These are phyloP conservation scores for Solanum medicagineum DNA, from an alignment of 257 asterid species.

Conservation along the genomic window DNA sequence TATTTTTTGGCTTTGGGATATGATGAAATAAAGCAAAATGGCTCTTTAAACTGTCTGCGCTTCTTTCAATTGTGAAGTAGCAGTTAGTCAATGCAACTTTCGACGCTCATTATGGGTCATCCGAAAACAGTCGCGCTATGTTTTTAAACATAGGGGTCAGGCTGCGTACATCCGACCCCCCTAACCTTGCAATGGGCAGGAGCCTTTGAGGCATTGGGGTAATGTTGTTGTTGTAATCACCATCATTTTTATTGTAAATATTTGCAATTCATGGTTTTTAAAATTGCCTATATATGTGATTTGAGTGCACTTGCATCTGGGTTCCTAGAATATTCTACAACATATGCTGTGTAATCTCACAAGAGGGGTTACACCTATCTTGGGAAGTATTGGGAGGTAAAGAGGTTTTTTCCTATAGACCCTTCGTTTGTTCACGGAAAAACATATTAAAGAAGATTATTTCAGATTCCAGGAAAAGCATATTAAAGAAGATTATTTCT, in stretches of 20 bases:
- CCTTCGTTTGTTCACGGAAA: background rate
- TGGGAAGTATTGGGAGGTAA: background rate
- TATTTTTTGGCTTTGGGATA: too few relatives aligned
- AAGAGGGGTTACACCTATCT: background rate
- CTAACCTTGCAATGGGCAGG: too few relatives aligned
- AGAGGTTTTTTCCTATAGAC: background rate
- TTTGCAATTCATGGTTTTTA: background rate
- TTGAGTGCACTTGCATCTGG: background rate
- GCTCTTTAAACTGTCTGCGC: too few relatives aligned
- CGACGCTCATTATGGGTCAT: too few relatives aligned
- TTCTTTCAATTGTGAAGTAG: too few relatives aligned
- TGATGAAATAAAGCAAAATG: too few relatives aligned
- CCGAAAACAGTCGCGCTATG: too few relatives aligned
- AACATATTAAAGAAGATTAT: background rate
- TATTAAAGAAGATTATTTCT: background rate
- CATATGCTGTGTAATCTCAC: background rate
- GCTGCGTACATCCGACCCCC: too few relatives aligned
- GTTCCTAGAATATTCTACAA: background rate
- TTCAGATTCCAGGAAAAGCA: background rate
- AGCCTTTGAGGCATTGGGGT: too few relatives aligned
- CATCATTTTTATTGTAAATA: background rate
- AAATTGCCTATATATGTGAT: background rate
- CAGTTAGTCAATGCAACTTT: too few relatives aligned
- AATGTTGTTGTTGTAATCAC: too few relatives aligned
- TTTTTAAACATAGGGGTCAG: too few relatives aligned